These are phyloP conservation scores for Dunaliella primolecta DNA, from an alignment of 139 green algal species.

Conservation along the genomic window DNA sequence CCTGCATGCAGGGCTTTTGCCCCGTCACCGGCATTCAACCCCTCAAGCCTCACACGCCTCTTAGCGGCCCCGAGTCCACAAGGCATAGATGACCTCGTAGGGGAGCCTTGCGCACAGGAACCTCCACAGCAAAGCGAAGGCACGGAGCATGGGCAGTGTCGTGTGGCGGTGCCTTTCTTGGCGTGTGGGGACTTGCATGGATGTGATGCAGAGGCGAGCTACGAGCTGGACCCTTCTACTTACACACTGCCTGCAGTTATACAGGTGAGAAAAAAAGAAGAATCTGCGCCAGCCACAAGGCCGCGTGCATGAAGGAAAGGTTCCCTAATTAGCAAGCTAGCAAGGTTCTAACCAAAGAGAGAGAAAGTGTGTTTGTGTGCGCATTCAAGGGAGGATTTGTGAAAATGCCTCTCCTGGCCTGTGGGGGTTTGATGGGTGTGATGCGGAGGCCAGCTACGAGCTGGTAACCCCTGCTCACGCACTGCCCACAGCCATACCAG, in stretches of 20 bases:
- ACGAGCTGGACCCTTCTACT: slow-evolving; percentile 57
- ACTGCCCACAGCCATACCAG: neutral
- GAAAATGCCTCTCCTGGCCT: slow-evolving; percentile 89
- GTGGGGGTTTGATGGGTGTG: slow-evolving; percentile 88
- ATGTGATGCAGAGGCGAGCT: slow-evolving; percentile 89
- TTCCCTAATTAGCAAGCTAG: too few relatives aligned
- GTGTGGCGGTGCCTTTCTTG: slow-evolving; percentile 86
- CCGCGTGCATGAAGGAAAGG: too few relatives aligned
- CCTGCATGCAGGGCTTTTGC: slow-evolving; percentile 64
- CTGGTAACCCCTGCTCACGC: slow-evolving; percentile 38
- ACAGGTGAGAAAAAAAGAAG: too few relatives aligned
- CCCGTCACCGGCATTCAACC: slow-evolving; percentile 69
- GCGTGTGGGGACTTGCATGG: slow-evolving; percentile 88
- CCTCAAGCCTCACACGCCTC: slow-evolving; percentile 43
- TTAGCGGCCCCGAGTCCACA: slow-evolving; percentile 39
- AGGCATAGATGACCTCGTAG: too few relatives aligned
- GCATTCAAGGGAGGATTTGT: too few relatives aligned
- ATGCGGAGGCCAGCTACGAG: slow-evolving; percentile 87
- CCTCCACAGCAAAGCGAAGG: neutral
- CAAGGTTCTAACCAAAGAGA: too few relatives aligned
- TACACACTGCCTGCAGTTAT: neutral
- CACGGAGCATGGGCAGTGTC: neutral
- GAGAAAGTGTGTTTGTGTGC: too few relatives aligned
- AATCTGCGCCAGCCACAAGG: too few relatives aligned
- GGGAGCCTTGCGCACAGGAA: slow-evolving; percentile 18